Base-by-base conservation (phyloP, 164 flowering plant species). In the Litsea cubeba region DNA sequence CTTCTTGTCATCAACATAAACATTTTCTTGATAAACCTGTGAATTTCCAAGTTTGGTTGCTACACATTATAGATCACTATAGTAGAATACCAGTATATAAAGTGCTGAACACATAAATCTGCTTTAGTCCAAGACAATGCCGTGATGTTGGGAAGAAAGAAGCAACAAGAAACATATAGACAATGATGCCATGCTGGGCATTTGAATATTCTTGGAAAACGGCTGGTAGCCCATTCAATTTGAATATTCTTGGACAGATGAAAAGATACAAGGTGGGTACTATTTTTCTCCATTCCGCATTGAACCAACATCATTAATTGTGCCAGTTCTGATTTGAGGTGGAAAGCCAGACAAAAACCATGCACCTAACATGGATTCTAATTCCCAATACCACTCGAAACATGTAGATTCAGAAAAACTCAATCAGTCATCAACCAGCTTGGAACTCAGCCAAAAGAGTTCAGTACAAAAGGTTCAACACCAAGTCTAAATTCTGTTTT, bases 1-100 rank as follows among this genome's bases (percentile, higher is more conserved):
- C 73, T 85, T 77, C 82, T 96, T 96, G 77, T 96, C 94, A 20
- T 91, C 90, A 49, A 86, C 97, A 80, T 96, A 94, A 64, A 94
- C 78, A 84, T 96, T 96, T 83, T 94, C 97, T 73, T 96, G 99
- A 82, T 94, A 94, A 20, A 96, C 99, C 99, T 95, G 89, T 68
- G 75, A 57, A 72, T 64, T 14, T 66, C 46, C n/a, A 66, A 15
- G 46, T 66, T 30, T 30, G 20, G 69, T 8, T 23, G 69, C 5
- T 26, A 66, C 14, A n/a, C 69, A 66, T 63, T 63, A 62, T 23
- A 17, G 15, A 12, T 12, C n/a, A 54, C 2, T 12, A 5, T 23
- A 11, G 23, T 11, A 12, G 66, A 22, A 23, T 24, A 63, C 11
- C 24, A 63, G 66, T 6, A 58, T 7, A 17, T 17, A 63, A 54